Conservation (phyloP, 23 red algal genomes). For the Gracilaria caudata region DNA sequence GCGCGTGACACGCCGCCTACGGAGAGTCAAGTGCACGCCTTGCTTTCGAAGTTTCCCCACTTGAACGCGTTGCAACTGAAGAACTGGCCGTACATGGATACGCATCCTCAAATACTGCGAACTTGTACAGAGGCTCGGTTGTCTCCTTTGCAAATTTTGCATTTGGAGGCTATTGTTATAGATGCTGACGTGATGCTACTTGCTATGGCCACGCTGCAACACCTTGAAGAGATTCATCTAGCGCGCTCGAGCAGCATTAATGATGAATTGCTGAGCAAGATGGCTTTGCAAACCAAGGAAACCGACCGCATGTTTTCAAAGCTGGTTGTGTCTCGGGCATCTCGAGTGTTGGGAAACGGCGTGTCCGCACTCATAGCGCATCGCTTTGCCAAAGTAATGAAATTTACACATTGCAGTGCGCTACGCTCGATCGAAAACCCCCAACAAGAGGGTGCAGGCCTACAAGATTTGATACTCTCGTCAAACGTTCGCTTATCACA, state of each 20-base stretch:
- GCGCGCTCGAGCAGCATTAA: not conserved
- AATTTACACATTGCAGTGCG: conserved; percentile 5
- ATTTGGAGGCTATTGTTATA: not conserved
- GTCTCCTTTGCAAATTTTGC: not conserved
- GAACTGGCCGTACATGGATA: conserved; percentile 43
- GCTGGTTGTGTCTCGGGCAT: conserved; percentile 5
- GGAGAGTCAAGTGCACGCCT: not conserved
- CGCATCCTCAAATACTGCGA: not conserved
- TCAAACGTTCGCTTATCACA: not conserved
- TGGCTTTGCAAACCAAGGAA: not conserved
- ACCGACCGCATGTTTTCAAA: not conserved
- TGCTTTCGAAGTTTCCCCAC: conserved; percentile 6
- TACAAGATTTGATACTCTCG: not conserved
- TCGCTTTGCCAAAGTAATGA: not conserved
- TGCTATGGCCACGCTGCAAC: not conserved
- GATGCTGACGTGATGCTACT: not conserved
- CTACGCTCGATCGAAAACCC: not conserved
- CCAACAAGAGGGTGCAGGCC: not conserved
- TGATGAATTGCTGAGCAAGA: not conserved
- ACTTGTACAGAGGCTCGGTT: not conserved
- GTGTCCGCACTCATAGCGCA: not conserved
- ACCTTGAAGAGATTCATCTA: not conserved
- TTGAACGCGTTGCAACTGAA: conserved; percentile 1
- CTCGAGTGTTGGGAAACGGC: not conserved
- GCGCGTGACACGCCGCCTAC: conserved; percentile 31